phyloP scores from a whole-genome alignment of 371 early-diverging fungal genomes.

The Mortierella sp. region DNA sequence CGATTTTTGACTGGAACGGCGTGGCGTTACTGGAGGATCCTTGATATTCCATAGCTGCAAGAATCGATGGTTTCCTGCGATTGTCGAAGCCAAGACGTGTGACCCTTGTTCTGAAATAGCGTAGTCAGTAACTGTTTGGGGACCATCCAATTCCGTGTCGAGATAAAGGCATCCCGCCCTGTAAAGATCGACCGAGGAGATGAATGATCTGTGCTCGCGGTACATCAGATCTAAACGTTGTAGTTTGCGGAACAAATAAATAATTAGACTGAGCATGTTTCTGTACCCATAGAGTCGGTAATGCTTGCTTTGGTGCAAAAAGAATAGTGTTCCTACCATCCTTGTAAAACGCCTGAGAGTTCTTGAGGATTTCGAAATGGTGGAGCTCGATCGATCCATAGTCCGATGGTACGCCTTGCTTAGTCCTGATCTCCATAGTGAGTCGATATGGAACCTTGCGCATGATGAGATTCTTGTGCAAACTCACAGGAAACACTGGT shows the following conservation, averaged over 20 bases:
- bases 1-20: no score
- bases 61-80: background rate
- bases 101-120: background rate
- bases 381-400: constrained; percentile 4
- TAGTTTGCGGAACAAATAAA: background rate
- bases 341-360: background rate
- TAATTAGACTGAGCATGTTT: background rate
- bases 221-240: constrained; percentile 10
- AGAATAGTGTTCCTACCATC: background rate
- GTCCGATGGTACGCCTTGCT: background rate
- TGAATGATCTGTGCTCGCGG: background rate
- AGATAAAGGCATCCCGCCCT: background rate
- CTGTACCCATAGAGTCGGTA: no score
- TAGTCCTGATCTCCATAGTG: background rate
- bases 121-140: background rate
- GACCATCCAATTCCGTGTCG: background rate
- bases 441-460: background rate
- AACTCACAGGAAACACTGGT: background rate
- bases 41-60: background rate
- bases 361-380: background rate
- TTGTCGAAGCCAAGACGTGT: background rate
- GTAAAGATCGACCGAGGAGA: background rate
- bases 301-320: background rate
- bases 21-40: background rate
- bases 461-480: background rate